Percentiles rank a stretch among this genome's conserved stretches.
These are phyloP conservation scores for Berberis thunbergii DNA, from an alignment of 164 flowering plant genomes.

Conservation along the genomic window DNA sequence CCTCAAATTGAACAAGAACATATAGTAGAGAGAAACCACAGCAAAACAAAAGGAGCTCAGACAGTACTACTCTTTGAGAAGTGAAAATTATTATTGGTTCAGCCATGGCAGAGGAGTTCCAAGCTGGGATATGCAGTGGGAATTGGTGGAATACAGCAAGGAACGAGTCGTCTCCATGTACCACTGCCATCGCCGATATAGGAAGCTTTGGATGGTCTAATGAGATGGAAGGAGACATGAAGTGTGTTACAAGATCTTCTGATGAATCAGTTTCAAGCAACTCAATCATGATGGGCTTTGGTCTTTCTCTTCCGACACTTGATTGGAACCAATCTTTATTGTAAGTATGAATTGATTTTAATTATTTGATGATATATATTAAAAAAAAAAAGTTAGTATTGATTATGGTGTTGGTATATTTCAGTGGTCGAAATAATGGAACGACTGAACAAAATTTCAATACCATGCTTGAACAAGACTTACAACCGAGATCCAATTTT, in stretches of 20 bases:
- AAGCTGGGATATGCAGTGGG: conserved; percentile 25
- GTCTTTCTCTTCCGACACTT: conserved; percentile 28
- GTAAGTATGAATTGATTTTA: conserved; percentile 28
- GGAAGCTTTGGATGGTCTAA: conserved; percentile 34
- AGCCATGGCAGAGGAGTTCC: conserved; percentile 48
- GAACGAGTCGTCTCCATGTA: conserved; percentile 38
- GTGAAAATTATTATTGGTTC: not conserved
- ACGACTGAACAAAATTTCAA: conserved; percentile 23
- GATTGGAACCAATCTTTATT: conserved; percentile 48
- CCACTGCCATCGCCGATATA: conserved; percentile 22
- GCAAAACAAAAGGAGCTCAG: not conserved
- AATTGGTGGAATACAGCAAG: conserved; percentile 54
- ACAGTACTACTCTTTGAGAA: not conserved
- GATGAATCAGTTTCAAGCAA: conserved; percentile 27
- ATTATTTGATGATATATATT: not conserved
- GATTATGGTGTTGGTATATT: not conserved
- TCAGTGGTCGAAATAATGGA: conserved; percentile 25
- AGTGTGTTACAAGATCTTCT: conserved; percentile 17
- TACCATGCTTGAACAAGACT: conserved; percentile 31
- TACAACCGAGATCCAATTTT: conserved; percentile 22
- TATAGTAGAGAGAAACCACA: not conserved
- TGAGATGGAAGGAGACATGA: conserved; percentile 21
- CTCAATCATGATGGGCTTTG: conserved; percentile 41
- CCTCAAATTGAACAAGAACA: not conserved
- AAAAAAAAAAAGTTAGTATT: not conserved